Evolutionary conservation across 208 protist genomes (phyloP).

Genomic region (Acanthamoeba lenticulata): DNA sequence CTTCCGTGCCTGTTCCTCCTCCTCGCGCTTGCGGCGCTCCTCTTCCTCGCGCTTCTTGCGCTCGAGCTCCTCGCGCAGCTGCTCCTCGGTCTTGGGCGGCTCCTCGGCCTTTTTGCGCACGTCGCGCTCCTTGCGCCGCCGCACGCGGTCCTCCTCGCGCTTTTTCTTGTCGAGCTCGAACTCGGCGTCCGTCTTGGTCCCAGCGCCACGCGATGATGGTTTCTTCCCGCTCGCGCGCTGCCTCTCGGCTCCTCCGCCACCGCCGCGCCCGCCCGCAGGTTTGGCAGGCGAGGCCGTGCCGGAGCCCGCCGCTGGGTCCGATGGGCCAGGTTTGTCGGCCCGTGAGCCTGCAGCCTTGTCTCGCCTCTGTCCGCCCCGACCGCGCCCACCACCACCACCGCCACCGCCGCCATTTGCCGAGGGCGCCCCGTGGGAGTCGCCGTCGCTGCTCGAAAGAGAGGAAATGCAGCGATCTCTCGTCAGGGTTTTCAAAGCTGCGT

Average conservation of each 20-base stretch:
- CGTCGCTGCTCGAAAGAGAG: no score
- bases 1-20: neutral
- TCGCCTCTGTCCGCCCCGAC: neutral
- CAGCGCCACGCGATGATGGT: neutral
- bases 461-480: neutral
- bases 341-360: neutral
- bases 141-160: neutral
- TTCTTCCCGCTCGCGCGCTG: neutral
- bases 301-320: neutral
- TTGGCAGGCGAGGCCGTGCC: neutral
- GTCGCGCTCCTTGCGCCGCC: neutral
- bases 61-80: neutral
- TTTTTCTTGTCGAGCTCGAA: conserved; percentile 43
- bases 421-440: no score
- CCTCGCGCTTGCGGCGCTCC: conserved; percentile 4
- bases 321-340: neutral
- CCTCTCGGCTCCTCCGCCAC: neutral
- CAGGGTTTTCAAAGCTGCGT: neutral
- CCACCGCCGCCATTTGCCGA: neutral
- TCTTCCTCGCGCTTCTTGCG: neutral
- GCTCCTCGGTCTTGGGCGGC: conserved; percentile 47
- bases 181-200: conserved; percentile 25
- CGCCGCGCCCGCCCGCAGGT: neutral
- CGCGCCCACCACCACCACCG: neutral
- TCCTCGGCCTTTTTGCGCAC: neutral